These are phyloP conservation scores for Beauveria caledonica DNA, from an alignment of 2,329 filamentous ascomycete species.

Conservation along the genomic window DNA sequence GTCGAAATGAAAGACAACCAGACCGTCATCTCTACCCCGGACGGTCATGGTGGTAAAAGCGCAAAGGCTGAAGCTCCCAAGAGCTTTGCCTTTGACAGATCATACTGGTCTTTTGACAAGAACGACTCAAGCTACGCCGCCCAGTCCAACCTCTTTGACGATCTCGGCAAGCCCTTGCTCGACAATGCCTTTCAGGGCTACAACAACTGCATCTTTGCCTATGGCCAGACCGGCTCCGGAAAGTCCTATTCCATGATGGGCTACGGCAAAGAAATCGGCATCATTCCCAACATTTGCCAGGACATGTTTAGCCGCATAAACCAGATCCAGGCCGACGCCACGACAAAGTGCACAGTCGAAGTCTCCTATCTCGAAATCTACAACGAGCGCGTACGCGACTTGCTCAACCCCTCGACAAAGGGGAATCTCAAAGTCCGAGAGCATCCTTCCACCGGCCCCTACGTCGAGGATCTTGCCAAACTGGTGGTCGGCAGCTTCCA, in stretches of 20 bases:
- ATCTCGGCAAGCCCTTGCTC: slow-evolving; percentile 80
- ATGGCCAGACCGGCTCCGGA: slow-evolving; percentile 95
- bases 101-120: slow-evolving; percentile 96
- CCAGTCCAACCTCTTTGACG: slow-evolving; percentile 80
- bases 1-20: slow-evolving; percentile 93
- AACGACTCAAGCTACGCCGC: slow-evolving; percentile 75
- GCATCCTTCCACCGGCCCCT: slow-evolving; percentile 93
- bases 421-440: slow-evolving; percentile 96
- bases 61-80: slow-evolving; percentile 67
- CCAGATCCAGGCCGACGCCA: slow-evolving; percentile 61
- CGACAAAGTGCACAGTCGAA: slow-evolving; percentile 83
- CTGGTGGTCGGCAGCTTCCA: slow-evolving; percentile 85
- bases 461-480: slow-evolving; percentile 96
- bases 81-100: slow-evolving; percentile 90
- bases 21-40: slow-evolving; percentile 73
- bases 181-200: slow-evolving; percentile 98
- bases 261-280: slow-evolving; percentile 89
- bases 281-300: slow-evolving; percentile 94
- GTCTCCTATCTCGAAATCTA: slow-evolving; percentile 99
- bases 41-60: slow-evolving; percentile 53
- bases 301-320: slow-evolving; percentile 91
- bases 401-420: slow-evolving; percentile 91
- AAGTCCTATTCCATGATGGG: slow-evolving; percentile 99
- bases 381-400: slow-evolving; percentile 92
- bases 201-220: slow-evolving; percentile 99